Evolutionary conservation across 768 basidiomycete genomes (phyloP).

Genomic region (Phaeolepiota aurea): DNA sequence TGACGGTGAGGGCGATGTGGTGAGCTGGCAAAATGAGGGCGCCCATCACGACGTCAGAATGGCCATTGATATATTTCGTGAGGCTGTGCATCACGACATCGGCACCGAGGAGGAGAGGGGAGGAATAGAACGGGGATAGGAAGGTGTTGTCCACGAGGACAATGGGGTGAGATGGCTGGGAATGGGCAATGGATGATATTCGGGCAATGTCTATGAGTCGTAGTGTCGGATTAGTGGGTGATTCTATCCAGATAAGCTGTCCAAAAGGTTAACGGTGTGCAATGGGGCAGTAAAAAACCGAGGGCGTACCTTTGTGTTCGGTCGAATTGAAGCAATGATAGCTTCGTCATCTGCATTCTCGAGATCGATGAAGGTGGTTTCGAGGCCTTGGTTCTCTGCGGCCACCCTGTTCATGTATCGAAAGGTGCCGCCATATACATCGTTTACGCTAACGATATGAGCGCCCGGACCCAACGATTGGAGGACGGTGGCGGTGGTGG

Average conservation of each 20-base stretch:
- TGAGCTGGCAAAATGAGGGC: slow-evolving; percentile 62
- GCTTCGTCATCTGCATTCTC: slow-evolving; percentile 60
- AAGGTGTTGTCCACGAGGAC: slow-evolving; percentile 94
- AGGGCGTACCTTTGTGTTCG: slow-evolving; percentile 70
- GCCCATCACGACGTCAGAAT: slow-evolving; percentile 91
- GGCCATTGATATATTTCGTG: slow-evolving; percentile 91
- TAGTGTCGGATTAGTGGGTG: slow-evolving; percentile 92
- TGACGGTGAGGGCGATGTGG: slow-evolving; percentile 36
- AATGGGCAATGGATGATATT: slow-evolving; percentile 56
- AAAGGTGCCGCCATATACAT: slow-evolving; percentile 92
- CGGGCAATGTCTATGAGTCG: slow-evolving; percentile 75
- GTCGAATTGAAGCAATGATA: slow-evolving; percentile 54
- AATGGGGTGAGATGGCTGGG: slow-evolving; percentile 58
- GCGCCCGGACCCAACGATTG: slow-evolving; percentile 67
- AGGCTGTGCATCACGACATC: slow-evolving; percentile 81
- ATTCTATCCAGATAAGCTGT: slow-evolving; percentile 90
- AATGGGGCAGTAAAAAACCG: not conserved
- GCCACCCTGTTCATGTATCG: slow-evolving; percentile 71
- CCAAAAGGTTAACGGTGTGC: too few species aligned
- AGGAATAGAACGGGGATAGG: slow-evolving; percentile 85
- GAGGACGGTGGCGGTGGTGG: slow-evolving; percentile 78
- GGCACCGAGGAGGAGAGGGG: slow-evolving; percentile 77
- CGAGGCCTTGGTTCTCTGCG: slow-evolving; percentile 51
- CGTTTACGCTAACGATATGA: slow-evolving; percentile 83
- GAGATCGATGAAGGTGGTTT: slow-evolving; percentile 76